Evolutionary conservation across 176 grass and related monocot species (phyloP).

Genomic region (Phragmites australis): DNA sequence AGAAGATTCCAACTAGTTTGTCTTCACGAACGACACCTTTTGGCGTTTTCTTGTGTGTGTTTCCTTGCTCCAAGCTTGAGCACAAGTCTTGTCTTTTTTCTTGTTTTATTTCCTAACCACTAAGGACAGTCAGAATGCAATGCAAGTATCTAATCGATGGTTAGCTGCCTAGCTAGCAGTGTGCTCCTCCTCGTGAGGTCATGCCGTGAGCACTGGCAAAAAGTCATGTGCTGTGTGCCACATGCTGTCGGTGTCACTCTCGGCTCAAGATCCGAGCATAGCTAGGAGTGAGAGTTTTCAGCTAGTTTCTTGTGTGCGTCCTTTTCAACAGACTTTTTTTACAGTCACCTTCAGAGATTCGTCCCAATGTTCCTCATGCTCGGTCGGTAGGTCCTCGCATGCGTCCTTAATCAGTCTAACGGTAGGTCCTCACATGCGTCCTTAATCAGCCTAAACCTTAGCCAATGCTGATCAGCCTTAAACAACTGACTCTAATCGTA

Average conservation of each 20-base stretch:
- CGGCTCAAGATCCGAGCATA: constrained; percentile 15
- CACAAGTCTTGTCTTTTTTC: neutral
- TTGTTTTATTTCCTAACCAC: neutral
- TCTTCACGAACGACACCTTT: neutral
- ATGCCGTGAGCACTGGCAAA: constrained; percentile 1
- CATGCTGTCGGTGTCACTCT: constrained; percentile 34
- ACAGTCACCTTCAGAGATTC: neutral
- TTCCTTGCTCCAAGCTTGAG: constrained; percentile 30
- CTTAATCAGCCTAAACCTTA: neutral
- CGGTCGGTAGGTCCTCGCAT: neutral
- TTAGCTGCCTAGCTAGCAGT: neutral
- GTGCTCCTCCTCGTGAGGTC: neutral
- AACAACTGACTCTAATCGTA: neutral
- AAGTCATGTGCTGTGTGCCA: neutral
- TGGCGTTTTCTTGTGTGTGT: constrained; percentile 13
- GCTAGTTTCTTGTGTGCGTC: neutral
- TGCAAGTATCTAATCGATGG: constrained; percentile 8
- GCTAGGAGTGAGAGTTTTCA: neutral
- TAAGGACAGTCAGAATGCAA: neutral
- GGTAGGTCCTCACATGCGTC: neutral
- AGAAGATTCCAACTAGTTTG: neutral
- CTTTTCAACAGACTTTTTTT: neutral
- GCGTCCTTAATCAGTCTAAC: neutral
- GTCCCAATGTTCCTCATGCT: neutral
- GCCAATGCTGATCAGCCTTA: neutral